Conservation (phyloP, 164 flowering plant genomes). For the Akebia trifoliata region DNA sequence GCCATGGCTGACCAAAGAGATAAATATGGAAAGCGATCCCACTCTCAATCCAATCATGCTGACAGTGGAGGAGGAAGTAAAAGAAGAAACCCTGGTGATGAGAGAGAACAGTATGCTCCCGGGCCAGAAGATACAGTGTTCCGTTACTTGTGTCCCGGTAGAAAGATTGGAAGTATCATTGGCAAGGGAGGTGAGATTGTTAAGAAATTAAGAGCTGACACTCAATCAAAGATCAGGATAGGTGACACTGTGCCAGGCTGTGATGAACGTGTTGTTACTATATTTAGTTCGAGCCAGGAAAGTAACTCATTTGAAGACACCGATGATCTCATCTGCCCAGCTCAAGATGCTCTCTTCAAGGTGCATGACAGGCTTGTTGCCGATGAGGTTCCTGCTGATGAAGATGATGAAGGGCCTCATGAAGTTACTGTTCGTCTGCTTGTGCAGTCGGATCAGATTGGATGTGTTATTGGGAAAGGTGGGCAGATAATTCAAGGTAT, state of each 20-base stretch:
- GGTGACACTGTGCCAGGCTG: slow-evolving; percentile 76
- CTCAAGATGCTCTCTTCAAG: slow-evolving; percentile 85
- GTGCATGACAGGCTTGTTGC: slow-evolving; percentile 77
- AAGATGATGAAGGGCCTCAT: slow-evolving; percentile 47
- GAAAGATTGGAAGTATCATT: slow-evolving; percentile 85
- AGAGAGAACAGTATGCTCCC: slow-evolving; percentile 41
- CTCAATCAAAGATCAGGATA: slow-evolving; percentile 80
- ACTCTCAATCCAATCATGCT: slow-evolving; percentile 36
- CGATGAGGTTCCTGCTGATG: slow-evolving; percentile 42
- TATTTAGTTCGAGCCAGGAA: slow-evolving; percentile 70
- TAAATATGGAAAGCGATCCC: slow-evolving; percentile 41
- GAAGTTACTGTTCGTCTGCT: slow-evolving; percentile 69
- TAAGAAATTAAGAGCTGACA: slow-evolving; percentile 79
- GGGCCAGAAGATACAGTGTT: slow-evolving; percentile 78
- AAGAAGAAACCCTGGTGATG: slow-evolving; percentile 43
- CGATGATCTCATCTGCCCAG: slow-evolving; percentile 54
- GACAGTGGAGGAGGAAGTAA: slow-evolving; percentile 41
- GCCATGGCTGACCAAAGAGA: slow-evolving; percentile 50
- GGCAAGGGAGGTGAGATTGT: slow-evolving; percentile 96
- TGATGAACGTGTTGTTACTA: too few relatives aligned
- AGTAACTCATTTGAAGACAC: slow-evolving; percentile 54
- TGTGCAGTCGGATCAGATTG: slow-evolving; percentile 97
- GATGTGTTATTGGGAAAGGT: slow-evolving; percentile 78
- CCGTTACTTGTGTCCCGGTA: slow-evolving; percentile 74
- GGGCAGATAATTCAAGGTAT: slow-evolving; percentile 77